Conservation (phyloP, 2,329 filamentous ascomycete genomes). For the Helicocarpus griseus region DNA sequence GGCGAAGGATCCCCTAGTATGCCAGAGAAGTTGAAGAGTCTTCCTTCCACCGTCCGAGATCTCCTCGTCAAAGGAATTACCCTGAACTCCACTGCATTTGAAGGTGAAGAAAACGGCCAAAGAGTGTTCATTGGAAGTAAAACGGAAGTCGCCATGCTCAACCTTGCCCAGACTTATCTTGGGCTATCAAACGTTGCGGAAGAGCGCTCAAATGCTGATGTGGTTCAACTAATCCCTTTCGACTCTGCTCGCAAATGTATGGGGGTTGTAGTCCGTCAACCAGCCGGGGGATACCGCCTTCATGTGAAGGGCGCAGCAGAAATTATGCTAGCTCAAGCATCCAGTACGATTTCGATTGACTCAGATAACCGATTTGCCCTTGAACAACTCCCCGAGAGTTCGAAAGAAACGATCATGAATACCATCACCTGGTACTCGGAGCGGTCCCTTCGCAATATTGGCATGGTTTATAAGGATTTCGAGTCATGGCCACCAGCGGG, state of each 20-base stretch:
- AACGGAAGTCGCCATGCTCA: constrained; percentile 66
- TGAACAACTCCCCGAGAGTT: constrained; percentile 19
- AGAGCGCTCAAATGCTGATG: constrained; percentile 51
- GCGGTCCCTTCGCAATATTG: constrained; percentile 64
- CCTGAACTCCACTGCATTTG: constrained; percentile 60
- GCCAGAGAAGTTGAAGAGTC: constrained; percentile 22
- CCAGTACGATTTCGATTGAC: constrained; percentile 23
- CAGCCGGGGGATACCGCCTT: constrained; percentile 32
- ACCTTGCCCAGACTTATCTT: constrained; percentile 56
- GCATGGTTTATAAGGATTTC: constrained; percentile 64
- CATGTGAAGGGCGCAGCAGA: constrained; percentile 42
- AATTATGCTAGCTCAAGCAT: constrained; percentile 32
- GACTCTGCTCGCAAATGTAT: constrained; percentile 65
- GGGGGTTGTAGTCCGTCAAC: constrained; percentile 37
- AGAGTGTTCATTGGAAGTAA: constrained; percentile 63
- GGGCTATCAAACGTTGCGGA: constrained; percentile 54
- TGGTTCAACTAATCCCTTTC: constrained; percentile 62
- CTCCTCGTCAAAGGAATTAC: constrained; percentile 34
- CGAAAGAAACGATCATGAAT: constrained; percentile 20
- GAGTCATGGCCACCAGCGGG: constrained; percentile 55
- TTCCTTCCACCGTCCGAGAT: constrained; percentile 24
- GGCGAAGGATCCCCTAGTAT: constrained; percentile 14
- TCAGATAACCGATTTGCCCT: constrained; percentile 16
- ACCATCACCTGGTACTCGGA: constrained; percentile 35
- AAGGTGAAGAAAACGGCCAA: constrained; percentile 59